Evolutionary conservation across 1,284 basidiomycete genomes (phyloP).

Genomic region (Pascua sp.): DNA sequence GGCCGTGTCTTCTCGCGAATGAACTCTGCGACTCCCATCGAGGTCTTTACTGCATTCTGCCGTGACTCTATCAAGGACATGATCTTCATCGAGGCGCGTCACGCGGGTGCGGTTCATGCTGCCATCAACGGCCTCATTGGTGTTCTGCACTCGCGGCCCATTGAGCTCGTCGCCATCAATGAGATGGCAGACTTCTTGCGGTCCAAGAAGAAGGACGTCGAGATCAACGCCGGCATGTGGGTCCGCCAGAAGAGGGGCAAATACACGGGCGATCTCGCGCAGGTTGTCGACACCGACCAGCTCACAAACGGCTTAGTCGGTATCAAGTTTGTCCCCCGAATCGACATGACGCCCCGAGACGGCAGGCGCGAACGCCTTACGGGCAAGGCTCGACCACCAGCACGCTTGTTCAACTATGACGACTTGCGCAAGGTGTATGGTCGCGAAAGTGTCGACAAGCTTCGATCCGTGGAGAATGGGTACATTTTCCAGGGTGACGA

Average conservation of each 20-base stretch:
- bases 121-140: conserved; percentile 89
- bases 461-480: conserved; percentile 58
- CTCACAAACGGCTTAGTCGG: conserved; percentile 71
- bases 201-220: conserved; percentile 90
- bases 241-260: conserved; percentile 91
- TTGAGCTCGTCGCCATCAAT: conserved; percentile 88
- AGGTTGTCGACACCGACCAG: conserved; percentile 91
- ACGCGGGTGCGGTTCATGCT: conserved; percentile 77
- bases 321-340: conserved; percentile 91
- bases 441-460: conserved; percentile 58
- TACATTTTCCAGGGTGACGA: conserved; percentile 90
- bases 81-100: conserved; percentile 92
- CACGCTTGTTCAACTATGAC: conserved; percentile 89
- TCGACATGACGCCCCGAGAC: conserved; percentile 89
- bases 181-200: conserved; percentile 97
- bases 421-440: conserved; percentile 87
- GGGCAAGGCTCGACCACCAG: conserved; percentile 64
- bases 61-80: conserved; percentile 91
- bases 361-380: conserved; percentile 58
- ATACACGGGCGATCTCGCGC: conserved; percentile 91
- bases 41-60: conserved; percentile 89
- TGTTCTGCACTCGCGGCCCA: conserved; percentile 71
- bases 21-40: conserved; percentile 62
- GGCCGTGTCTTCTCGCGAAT: conserved; percentile 65
- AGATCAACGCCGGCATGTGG: conserved; percentile 85